phyloP scores from a whole-genome alignment of 257 asterid species.

The Solanum dulcamara region DNA sequence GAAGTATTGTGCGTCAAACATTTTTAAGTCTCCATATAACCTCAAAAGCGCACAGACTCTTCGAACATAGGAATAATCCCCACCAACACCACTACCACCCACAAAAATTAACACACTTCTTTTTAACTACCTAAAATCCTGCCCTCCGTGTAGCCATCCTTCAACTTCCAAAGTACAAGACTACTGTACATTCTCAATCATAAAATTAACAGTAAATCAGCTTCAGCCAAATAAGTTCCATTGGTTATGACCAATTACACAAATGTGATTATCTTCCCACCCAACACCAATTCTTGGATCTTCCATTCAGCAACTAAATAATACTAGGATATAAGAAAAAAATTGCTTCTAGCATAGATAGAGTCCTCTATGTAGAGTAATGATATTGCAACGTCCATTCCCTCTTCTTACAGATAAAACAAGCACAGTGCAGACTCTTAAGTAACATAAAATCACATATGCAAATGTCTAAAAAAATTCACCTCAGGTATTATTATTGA shows the following conservation, averaged over 20 bases:
- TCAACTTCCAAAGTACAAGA: background rate
- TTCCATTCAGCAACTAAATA: background rate
- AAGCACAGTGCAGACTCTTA: background rate
- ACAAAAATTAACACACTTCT: background rate
- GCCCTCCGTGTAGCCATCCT: background rate
- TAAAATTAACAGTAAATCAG: background rate
- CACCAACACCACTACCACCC: background rate
- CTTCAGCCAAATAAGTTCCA: background rate
- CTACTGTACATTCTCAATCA: background rate
- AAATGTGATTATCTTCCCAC: background rate
- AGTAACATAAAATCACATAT: background rate
- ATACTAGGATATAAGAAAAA: background rate
- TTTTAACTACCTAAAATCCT: background rate
- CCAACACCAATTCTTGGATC: background rate
- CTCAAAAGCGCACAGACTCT: background rate
- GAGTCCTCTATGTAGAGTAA: background rate
- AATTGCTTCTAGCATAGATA: background rate
- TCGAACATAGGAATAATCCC: background rate
- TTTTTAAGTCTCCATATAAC: background rate
- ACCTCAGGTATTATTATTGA: background rate
- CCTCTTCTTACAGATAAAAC: background rate
- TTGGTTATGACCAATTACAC: background rate
- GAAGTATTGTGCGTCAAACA: background rate
- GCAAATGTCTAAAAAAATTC: background rate
- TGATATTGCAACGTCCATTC: background rate